Evolutionary conservation across 495 filamentous ascomycete species (phyloP), one percentile per base, ranked within the genome.

Genomic region (Podospora pseudoanserina): DNA sequence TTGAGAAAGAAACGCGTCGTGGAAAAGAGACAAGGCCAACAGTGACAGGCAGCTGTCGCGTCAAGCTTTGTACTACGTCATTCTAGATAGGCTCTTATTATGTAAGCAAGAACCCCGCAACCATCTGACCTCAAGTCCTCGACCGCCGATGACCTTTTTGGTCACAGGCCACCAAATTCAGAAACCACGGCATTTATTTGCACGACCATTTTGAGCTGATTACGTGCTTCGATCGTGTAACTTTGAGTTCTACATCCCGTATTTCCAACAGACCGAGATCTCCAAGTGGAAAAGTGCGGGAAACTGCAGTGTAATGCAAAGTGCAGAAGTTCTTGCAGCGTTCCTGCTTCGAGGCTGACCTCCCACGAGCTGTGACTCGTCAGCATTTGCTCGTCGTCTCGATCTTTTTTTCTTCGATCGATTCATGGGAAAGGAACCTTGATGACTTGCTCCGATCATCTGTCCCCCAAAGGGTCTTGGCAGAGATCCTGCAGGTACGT

Each of bases 401-500:
- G 60, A 65, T 65, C 34, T 19, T 30, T 39, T 23, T 56, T 57
- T 19, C 54, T 60, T 49, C 27, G 64, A 30, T 63, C 67, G 63
- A 69, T 62, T 13, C 64, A 19, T 44, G 19, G 27, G 49, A 57
- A 57, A 30, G 27, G 23, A 23, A 23, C 23, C 54, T 26, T 61
- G 66, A 27, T 61, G 55, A 27, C n/a, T 20, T 56, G 58, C 62
- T 49, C 63, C 44, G 65, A 54, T 71, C 65, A 71, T 65, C 65
- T 68, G 65, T 55, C 30, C 6, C n/a, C 30, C 44, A 4, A 20
- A 39, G 67, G 19, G 60, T 19, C 64, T 66, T 66, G 64, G 68
- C 64, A 44, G 54, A 44, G 61, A 71, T 61, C 61, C 65, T 68
- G 69, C 69, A 71, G 69, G 69, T 68, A 71, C 69, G 54, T 60